phyloP scores from a whole-genome alignment of 2,329 filamentous ascomycete genomes.

The Microdochium nivale region DNA sequence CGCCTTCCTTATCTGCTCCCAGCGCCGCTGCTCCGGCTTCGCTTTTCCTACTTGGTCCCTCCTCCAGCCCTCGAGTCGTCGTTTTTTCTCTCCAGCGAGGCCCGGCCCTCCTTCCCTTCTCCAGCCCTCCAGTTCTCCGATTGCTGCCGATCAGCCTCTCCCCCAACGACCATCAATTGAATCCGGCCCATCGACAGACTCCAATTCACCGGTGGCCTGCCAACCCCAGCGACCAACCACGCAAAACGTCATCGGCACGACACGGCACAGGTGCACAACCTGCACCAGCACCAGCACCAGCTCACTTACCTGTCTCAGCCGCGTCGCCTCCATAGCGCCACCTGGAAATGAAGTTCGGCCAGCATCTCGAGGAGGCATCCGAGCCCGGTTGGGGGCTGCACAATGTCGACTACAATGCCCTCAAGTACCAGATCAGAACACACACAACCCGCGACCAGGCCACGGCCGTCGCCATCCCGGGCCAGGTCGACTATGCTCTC shows the following conservation, averaged over 20 bases:
- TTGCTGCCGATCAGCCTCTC: too few relatives aligned
- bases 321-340: not conserved
- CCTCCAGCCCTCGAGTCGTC: too few relatives aligned
- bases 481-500: slow-evolving; percentile 51
- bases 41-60: too few relatives aligned
- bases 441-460: slow-evolving; percentile 66
- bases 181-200: too few relatives aligned
- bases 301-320: not conserved
- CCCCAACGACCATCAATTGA: too few relatives aligned
- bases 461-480: slow-evolving; percentile 63
- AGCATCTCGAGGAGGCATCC: slow-evolving; percentile 64
- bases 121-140: too few relatives aligned
- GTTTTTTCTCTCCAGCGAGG: too few relatives aligned
- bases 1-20: too few relatives aligned
- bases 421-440: slow-evolving; percentile 77
- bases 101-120: too few relatives aligned
- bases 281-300: not conserved
- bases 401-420: slow-evolving; percentile 82
- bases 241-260: not conserved
- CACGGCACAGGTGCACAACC: not conserved
- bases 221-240: too few relatives aligned
- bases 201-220: too few relatives aligned
- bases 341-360: slow-evolving; percentile 63
- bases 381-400: slow-evolving; percentile 78
- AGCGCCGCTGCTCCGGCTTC: too few relatives aligned